Base-by-base conservation (phyloP, 2,329 filamentous ascomycete species). In the Aspergillus candidus region DNA sequence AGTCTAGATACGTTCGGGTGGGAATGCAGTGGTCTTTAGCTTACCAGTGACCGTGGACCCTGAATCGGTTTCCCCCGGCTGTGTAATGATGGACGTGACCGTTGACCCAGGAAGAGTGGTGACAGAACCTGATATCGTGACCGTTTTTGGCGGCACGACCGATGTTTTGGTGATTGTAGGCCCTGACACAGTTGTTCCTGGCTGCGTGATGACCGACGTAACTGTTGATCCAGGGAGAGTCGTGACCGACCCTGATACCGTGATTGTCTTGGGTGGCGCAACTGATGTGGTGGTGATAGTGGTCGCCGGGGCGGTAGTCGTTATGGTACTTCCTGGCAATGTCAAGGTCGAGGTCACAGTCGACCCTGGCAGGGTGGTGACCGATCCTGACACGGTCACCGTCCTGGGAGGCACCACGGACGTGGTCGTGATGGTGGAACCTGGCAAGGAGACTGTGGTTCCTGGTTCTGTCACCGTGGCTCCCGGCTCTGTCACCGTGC, bases 41-140 rank as follows among this genome's bases (percentile, higher is more conserved):
- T 27, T 27, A 30, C 6, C 18, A 0, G 36, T 14, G 12, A 14
- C n/a, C 5, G 37, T 32, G 12, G 31, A 4, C 8, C n/a, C n/a
- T 11, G 39, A 38, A 14, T 37, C 27, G 6, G 48, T 48, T 11
- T 38, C 22, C 2, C 33, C 37, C 7, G 38, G 38, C 8, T 33
- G 32, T n/a, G 38, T 49, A 27, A 38, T 22, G 3, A 27, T n/a
- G n/a, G 18, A 11, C 0, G 11, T 39, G 41, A 29, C 33, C 10
- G 52, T 56, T 10, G 46, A 47, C 18, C 53, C 52, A 11, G 51
- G 49, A 4, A 56, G 22, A 2, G 53, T 57, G 33, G 40, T 46
- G 6, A 35, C 32, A 7, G 32, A 32, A 17, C 40, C 40, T 10
- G 40, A 27, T n/a, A 43, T 38, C 12, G 34, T 37, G 8, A 33